These are phyloP conservation scores for Corymbia maculata DNA, from an alignment of 345 rosid species.

Conservation along the genomic window DNA sequence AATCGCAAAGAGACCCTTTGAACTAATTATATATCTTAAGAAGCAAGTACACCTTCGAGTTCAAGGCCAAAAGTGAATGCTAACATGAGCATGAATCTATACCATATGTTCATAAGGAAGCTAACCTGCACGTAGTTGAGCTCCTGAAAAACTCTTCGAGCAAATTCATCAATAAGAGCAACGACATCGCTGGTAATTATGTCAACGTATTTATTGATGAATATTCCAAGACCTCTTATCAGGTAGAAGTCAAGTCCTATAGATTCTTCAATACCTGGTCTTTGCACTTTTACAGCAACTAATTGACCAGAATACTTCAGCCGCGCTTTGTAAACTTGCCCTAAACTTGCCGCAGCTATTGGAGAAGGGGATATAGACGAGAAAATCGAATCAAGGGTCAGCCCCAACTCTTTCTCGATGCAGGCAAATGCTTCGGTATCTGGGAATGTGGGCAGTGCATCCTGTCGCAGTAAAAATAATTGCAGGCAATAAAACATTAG, in stretches of 20 bases:
- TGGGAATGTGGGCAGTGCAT: slow-evolving; percentile 94
- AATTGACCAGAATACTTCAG: slow-evolving; percentile 63
- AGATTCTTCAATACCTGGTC: slow-evolving; percentile 83
- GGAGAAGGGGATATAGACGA: slow-evolving; percentile 76
- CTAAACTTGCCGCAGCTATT: slow-evolving; percentile 92
- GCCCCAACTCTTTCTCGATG: slow-evolving; percentile 76
- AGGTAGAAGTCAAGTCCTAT: slow-evolving; percentile 92
- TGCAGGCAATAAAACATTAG: neutral
- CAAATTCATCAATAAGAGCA: slow-evolving; percentile 87
- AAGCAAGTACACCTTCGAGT: neutral
- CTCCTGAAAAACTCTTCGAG: slow-evolving; percentile 86
- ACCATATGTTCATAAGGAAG: neutral
- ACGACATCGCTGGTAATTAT: slow-evolving; percentile 74
- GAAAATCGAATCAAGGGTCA: slow-evolving; percentile 61
- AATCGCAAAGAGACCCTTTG: neutral
- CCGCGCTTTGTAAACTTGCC: slow-evolving; percentile 95
- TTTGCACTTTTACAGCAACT: slow-evolving; percentile 95
- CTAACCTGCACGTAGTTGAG: slow-evolving; percentile 89
- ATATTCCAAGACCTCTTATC: slow-evolving; percentile 64
- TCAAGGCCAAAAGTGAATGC: neutral
- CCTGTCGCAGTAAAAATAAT: slow-evolving; percentile 28
- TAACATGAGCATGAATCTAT: neutral
- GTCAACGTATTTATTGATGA: slow-evolving; percentile 71
- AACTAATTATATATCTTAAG: neutral
- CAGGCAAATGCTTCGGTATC: slow-evolving; percentile 85